Evolutionary conservation across 2,329 filamentous ascomycete species (phyloP).

Genomic region (Drechslera avenae): DNA sequence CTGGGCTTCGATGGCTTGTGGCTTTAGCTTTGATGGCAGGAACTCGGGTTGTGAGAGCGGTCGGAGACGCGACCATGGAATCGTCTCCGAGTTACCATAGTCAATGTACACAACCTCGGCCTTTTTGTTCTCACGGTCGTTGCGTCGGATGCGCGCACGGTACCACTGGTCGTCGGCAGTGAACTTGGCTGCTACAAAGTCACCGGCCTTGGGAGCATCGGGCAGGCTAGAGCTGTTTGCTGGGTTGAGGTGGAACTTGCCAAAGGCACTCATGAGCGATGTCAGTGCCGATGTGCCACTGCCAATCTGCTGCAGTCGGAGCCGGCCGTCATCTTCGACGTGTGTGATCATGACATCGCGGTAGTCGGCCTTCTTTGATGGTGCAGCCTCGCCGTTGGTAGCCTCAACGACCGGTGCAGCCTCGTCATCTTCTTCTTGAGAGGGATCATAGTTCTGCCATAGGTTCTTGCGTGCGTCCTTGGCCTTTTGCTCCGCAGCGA

Average conservation of each 20-base stretch:
- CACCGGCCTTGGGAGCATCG: slow-evolving; percentile 84
- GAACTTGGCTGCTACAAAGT: slow-evolving; percentile 90
- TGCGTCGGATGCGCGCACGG: slow-evolving; percentile 85
- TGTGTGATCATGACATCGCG: slow-evolving; percentile 92
- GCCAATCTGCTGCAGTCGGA: slow-evolving; percentile 92
- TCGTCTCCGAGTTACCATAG: slow-evolving; percentile 91
- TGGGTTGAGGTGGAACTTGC: slow-evolving; percentile 84
- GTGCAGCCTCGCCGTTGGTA: slow-evolving; percentile 58
- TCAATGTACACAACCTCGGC: slow-evolving; percentile 94
- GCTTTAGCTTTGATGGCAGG: slow-evolving; percentile 72
- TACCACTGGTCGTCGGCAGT: slow-evolving; percentile 92
- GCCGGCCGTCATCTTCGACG: slow-evolving; percentile 77
- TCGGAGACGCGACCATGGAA: slow-evolving; percentile 83
- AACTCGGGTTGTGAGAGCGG: slow-evolving; percentile 82
- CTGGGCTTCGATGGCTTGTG: slow-evolving; percentile 85
- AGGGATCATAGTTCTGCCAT: slow-evolving; percentile 95
- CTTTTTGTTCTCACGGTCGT: slow-evolving; percentile 84
- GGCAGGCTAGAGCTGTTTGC: slow-evolving; percentile 76
- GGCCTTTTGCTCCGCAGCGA: slow-evolving; percentile 83
- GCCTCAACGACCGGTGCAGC: slow-evolving; percentile 53
- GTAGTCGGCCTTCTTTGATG: slow-evolving; percentile 81
- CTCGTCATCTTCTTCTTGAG: slow-evolving; percentile 71
- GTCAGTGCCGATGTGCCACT: slow-evolving; percentile 83
- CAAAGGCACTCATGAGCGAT: slow-evolving; percentile 87
- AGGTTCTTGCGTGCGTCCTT: slow-evolving; percentile 87